Evolutionary conservation across 176 grass and related monocot genomes (phyloP).

Genomic region (Musa schizocarpa): DNA sequence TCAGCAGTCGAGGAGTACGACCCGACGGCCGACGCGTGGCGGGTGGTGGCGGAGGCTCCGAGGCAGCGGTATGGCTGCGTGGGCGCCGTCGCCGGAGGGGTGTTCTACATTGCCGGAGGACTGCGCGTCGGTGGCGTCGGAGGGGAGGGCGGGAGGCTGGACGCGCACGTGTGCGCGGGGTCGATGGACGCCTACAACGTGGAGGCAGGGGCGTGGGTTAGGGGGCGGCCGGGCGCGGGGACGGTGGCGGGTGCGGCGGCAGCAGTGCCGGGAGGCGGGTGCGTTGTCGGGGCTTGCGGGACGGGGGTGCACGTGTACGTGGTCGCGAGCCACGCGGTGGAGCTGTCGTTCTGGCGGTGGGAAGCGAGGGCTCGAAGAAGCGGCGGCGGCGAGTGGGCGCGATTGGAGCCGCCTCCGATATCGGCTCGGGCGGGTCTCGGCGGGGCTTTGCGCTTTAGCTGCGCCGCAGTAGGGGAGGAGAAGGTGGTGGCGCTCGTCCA

Average conservation of each 20-base stretch:
- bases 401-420: constrained; percentile 52
- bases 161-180: constrained; percentile 55
- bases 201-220: constrained; percentile 44
- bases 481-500: constrained; percentile 54
- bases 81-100: constrained; percentile 40
- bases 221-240: constrained; percentile 20
- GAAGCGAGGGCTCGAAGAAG: constrained; percentile 13
- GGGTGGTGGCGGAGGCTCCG: constrained; percentile 47
- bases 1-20: constrained; percentile 87
- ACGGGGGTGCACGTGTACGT: constrained; percentile 56
- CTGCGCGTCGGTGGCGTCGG: constrained; percentile 32
- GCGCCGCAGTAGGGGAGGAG: constrained; percentile 42
- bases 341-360: constrained; percentile 79
- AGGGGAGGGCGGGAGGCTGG: constrained; percentile 22
- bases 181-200: constrained; percentile 71
- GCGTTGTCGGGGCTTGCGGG: constrained; percentile 68
- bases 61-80: constrained; percentile 64
- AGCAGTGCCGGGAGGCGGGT: constrained; percentile 57
- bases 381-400: constrained; percentile 37
- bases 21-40: constrained; percentile 48
- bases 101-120: constrained; percentile 78
- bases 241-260: constrained; percentile 6
- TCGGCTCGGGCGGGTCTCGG: constrained; percentile 35
- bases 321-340: constrained; percentile 68
- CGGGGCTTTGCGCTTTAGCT: constrained; percentile 52